Evolutionary conservation across 176 grass and related monocot species (phyloP).

Genomic region (barley (Hordeum vulgare)): MorexV3_pseudomolecules_assembly NC_058522.1:483456757-483457256

Average conservation of each 20-base stretch:
- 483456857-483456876: too few relatives aligned
- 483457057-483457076: background rate
- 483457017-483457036: background rate
- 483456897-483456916: background rate
- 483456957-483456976: background rate
- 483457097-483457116: background rate
- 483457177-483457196: background rate
- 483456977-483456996: background rate
- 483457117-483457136: background rate
- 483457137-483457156: background rate
- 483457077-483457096: conserved; percentile 7
- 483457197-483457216: background rate
- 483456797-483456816: background rate
- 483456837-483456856: background rate
- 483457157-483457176: background rate
- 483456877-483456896: background rate
- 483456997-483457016: background rate
- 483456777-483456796: background rate
- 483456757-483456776: background rate
- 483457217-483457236: background rate
- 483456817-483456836: background rate
- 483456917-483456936: background rate
- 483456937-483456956: background rate
- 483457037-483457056: background rate
- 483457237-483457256: background rate